Evolutionary conservation across 352 stramenopile genomes (phyloP).

Genomic region (Globisporangium nunn): DNA sequence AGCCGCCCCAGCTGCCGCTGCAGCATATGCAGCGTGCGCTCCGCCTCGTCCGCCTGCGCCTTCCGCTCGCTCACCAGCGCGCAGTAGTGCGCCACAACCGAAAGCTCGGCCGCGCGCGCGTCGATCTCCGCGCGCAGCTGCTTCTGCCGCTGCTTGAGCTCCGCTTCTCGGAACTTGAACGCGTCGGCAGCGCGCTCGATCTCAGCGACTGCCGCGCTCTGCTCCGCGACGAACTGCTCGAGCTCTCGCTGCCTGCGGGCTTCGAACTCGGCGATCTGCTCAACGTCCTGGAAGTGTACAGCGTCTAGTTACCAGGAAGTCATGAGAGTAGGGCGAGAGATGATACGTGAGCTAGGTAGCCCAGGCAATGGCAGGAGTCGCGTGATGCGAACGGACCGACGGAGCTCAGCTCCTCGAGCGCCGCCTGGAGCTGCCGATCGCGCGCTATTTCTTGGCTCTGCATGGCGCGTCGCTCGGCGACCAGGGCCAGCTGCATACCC

Average conservation of each 20-base stretch:
- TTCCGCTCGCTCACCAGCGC: slow-evolving; percentile 22
- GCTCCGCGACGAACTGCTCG: slow-evolving; percentile 21
- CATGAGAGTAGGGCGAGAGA: neutral
- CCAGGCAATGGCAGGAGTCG: no score
- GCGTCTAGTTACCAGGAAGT: slow-evolving; percentile 11
- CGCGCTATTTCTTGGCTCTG: slow-evolving; percentile 29
- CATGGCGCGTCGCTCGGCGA: slow-evolving; percentile 28
- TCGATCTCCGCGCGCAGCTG: slow-evolving; percentile 34
- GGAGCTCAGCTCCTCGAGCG: slow-evolving; percentile 19
- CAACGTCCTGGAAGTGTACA: slow-evolving; percentile 14
- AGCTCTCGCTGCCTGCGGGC: slow-evolving; percentile 19
- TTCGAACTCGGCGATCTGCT: slow-evolving; percentile 28
- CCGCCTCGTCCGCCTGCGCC: slow-evolving; percentile 30
- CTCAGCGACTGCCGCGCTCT: slow-evolving; percentile 12
- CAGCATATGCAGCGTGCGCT: slow-evolving; percentile 35
- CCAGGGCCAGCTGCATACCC: slow-evolving; percentile 26
- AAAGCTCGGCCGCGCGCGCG: slow-evolving; percentile 23
- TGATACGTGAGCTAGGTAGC: neutral
- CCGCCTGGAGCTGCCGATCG: slow-evolving; percentile 22
- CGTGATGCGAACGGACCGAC: slow-evolving; percentile 18
- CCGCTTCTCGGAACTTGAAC: slow-evolving; percentile 36
- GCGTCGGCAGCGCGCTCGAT: slow-evolving; percentile 22
- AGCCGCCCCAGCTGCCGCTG: slow-evolving; percentile 24
- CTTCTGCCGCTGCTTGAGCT: slow-evolving; percentile 46
- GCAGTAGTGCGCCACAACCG: slow-evolving; percentile 25